Evolutionary conservation across 2,329 filamentous ascomycete genomes (phyloP), one percentile per base, ranked within the genome.

Genomic region (Lecanicillium sp.): DNA sequence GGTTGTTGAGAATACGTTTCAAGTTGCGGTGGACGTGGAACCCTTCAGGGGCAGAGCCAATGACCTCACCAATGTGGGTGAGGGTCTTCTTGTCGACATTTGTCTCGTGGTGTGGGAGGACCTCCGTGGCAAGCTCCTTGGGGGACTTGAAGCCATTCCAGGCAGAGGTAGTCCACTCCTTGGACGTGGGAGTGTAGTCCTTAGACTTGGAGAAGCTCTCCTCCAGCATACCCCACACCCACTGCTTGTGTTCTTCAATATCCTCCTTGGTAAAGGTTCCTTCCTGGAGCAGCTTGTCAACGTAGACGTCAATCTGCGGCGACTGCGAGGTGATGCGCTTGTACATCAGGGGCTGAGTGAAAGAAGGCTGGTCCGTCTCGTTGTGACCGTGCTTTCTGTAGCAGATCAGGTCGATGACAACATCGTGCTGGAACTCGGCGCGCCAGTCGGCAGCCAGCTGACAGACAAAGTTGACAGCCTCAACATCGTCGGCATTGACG

Each of bases 61-160:
- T 87, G 50, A 80, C 78, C 55, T 84, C 73, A 41, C 80, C 89
- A 57, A 98, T 87, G 63, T 88, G 80, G 61, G 86, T 78, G 44
- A 96, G 66, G 12, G 78, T 80, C 47, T 83, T 74, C 44, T 63
- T 58, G 46, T 85, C 80, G 32, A 96, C 81, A 35, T 80, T 85
- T 29, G 92, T 98, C 18, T 87, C 82, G 52, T 86, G 78, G 67
- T 98, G 92, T 36, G 90, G 89, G 37, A 98, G 73, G 33, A 96
- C 80, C 69, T 98, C 92, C 17, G 83, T 92, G 22, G 90, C 89
- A 46, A 98, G 73, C 66, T 98, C 92, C 73, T 95, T 96, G 54
- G 92, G 92, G 22, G 89, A 94, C 71, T 96, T 96, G 80, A 98
- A 96, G 46, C 90, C 90, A 68, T 98, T 94, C 92, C 92, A 98